Evolutionary conservation across 129 eudicot species (phyloP).

Genomic region (Erigeron canadensis): DNA sequence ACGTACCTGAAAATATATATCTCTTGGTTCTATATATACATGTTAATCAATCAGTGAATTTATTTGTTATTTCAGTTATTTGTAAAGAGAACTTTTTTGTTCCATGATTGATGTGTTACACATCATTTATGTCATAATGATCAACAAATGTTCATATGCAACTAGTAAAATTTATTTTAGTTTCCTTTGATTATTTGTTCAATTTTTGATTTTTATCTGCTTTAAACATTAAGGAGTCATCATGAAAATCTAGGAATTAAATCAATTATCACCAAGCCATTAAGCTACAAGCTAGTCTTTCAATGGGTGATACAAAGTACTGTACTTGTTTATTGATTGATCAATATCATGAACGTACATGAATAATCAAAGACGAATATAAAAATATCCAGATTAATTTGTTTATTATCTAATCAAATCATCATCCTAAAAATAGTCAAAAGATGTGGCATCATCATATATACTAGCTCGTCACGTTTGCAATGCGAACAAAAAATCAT

Average conservation of each 20-base stretch:
- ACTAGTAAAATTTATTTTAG: neutral
- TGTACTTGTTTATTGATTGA: neutral
- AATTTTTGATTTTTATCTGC: too few species aligned
- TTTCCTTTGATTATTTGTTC: neutral
- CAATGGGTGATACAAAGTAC: neutral
- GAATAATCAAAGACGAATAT: neutral
- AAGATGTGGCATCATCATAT: constrained; percentile 18
- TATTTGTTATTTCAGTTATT: constrained; percentile 29
- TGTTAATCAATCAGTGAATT: constrained; percentile 11
- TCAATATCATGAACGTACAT: constrained; percentile 8
- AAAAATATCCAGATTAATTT: constrained; percentile 13
- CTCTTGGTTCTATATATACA: constrained; percentile 5
- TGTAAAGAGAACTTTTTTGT: constrained; percentile 26
- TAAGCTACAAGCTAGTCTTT: neutral
- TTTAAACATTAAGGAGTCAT: neutral
- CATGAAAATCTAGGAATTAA: constrained; percentile 4
- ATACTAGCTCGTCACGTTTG: neutral
- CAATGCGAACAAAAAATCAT: constrained; percentile 11
- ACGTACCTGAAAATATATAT: neutral
- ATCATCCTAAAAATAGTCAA: constrained; percentile 3
- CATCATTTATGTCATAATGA: constrained; percentile 31
- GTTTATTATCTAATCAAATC: neutral
- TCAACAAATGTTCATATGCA: constrained; percentile 27
- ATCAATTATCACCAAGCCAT: too few species aligned
- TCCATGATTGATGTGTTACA: constrained; percentile 17